phyloP scores from a whole-genome alignment of 2,329 filamentous ascomycete species.

The Cordyceps cicadae region DNA sequence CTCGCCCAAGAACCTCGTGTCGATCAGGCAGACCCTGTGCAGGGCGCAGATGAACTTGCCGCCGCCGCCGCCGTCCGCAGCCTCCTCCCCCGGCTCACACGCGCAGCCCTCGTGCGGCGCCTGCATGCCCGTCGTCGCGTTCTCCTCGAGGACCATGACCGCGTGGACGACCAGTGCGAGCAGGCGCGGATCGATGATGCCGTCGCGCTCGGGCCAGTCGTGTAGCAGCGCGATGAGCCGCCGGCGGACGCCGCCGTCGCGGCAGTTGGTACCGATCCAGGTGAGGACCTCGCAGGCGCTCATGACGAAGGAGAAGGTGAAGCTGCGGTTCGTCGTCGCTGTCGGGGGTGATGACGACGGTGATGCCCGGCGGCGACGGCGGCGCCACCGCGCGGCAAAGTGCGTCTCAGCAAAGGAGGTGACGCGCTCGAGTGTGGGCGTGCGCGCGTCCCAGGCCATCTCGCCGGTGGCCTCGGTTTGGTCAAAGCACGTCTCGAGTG shows the following conservation, averaged over 20 bases:
- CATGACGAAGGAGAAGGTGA: constrained; percentile 3
- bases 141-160: constrained; percentile 6
- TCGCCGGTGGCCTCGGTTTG: not conserved
- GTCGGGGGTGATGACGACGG: too few species aligned
- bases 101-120: not conserved
- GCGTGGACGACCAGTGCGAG: not conserved
- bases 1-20: constrained; percentile 1
- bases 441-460: not conserved
- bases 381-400: not conserved
- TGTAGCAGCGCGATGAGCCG: not conserved
- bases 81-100: not conserved
- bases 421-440: not conserved
- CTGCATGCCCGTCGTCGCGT: not conserved
- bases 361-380: not conserved
- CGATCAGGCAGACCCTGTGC: constrained; percentile 1
- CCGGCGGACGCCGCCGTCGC: not conserved
- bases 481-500: not conserved
- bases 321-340: not conserved
- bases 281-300: not conserved
- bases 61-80: too few species aligned
- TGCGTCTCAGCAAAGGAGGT: not conserved
- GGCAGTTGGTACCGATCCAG: not conserved
- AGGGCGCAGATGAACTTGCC: not conserved
- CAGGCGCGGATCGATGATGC: not conserved
- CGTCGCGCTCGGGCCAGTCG: not conserved